These are phyloP conservation scores for Podila minutissima DNA, from an alignment of 192 early-diverging fungal genomes.

Conservation along the genomic window DNA sequence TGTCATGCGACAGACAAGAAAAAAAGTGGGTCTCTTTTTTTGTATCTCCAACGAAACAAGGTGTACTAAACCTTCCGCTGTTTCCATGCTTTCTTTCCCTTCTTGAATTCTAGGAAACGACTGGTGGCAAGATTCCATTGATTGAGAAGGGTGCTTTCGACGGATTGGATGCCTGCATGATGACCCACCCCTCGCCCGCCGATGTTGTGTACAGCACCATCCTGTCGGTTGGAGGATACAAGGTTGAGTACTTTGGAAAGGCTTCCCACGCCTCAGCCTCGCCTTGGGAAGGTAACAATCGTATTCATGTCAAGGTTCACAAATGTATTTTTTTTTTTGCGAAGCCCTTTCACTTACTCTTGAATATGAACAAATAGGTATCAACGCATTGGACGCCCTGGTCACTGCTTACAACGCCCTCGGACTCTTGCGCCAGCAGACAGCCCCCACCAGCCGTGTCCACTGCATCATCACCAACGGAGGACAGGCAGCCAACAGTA, in stretches of 20 bases:
- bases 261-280: conserved; percentile 75
- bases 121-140: conserved; percentile 79
- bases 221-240: conserved; percentile 53
- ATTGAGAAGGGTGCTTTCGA: conserved; percentile 76
- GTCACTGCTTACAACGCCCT: conserved; percentile 71
- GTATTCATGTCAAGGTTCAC: not conserved
- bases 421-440: conserved; percentile 78
- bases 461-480: conserved; percentile 84
- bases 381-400: conserved; percentile 85
- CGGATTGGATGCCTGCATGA: conserved; percentile 76
- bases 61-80: too few relatives aligned
- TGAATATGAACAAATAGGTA: conserved; percentile 40
- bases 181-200: conserved; percentile 77
- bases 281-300: conserved; percentile 59
- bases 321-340: not conserved
- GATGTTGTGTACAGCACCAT: conserved; percentile 59
- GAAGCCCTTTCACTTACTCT: not conserved
- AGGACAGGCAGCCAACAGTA: conserved; percentile 65
- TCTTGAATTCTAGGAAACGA: conserved; percentile 46
- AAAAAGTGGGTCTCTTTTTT: too few relatives aligned
- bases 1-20: not conserved
- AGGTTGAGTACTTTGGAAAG: conserved; percentile 76
- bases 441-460: conserved; percentile 69
- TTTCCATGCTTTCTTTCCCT: too few relatives aligned
- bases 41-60: too few relatives aligned